Base-by-base conservation (phyloP, 345 rosid species). In the Pelargonium nanum region DNA sequence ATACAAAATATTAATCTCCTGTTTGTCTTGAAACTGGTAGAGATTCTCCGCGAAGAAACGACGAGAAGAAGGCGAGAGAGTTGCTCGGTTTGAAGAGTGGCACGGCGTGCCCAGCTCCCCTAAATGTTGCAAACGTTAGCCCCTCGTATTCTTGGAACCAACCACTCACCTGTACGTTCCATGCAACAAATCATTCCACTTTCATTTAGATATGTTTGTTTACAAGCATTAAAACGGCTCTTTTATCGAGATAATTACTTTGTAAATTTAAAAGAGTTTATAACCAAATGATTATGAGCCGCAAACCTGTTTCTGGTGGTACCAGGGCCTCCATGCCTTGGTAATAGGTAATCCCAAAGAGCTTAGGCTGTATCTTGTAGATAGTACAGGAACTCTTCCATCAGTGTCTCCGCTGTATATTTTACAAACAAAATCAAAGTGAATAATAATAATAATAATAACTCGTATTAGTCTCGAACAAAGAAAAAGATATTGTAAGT, bases 21-120 rank as follows among this genome's bases (percentile, higher is more conserved):
- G 32, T 28, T 56, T 60, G 71, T 53, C 78, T 71, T 13, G 75
- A 62, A 10, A 72, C 62, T 30, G 84, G 70, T 2, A 72, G 86
- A 57, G 76, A 28, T 40, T 72, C 71, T 10, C 88, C 95, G 0
- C 23, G 71, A 40, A 91, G 87, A 62, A 84, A 91, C 51, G 91
- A 77, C 0, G 89, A 73, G 82, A 88, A 88, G 51, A 88, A 69
- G 4, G 82, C 81, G 0, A 88, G 90, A 0, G 98, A 86, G 12
- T 78, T 77, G 10, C 87, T 73, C 1, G 94, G 98, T 62, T 88
- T 86, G 79, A 89, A 87, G 60, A 75, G 44, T 7, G 98, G 98
- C 40, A 92, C 98, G 0, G 95, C 96, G 68, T 92, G 98, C 13
- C 98, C 98, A n/a, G 98, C 98, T 65, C 97, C 98, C 80, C 96